Percentiles rank a stretch among this genome's conserved stretches.
Conservation (phyloP, 2,329 filamentous ascomycete genomes). For the Ampelomyces quisqualis region DNA sequence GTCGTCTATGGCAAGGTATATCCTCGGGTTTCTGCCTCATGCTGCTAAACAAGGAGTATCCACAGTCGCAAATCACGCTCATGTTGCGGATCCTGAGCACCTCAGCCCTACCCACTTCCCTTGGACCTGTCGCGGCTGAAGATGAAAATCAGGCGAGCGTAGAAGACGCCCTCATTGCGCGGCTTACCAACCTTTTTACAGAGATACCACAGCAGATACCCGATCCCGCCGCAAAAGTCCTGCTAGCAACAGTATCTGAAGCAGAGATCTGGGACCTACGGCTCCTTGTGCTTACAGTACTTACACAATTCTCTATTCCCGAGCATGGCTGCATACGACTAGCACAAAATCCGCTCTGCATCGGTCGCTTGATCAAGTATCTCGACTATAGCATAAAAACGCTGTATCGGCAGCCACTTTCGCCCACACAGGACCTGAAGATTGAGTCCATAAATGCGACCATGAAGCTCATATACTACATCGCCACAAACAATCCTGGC, state of each 20-base stretch:
- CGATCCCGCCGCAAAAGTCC: slow-evolving; percentile 17
- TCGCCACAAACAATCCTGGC: slow-evolving; percentile 62
- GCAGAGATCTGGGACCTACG: slow-evolving; percentile 49
- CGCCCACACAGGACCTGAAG: slow-evolving; percentile 43
- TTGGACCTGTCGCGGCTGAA: slow-evolving; percentile 64
- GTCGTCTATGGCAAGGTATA: slow-evolving; percentile 66
- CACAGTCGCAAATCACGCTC: slow-evolving; percentile 60
- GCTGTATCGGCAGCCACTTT: slow-evolving; percentile 51
- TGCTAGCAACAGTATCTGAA: slow-evolving; percentile 16
- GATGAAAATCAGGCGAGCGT: slow-evolving; percentile 42
- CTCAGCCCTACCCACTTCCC: slow-evolving; percentile 62
- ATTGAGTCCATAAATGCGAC: slow-evolving; percentile 59
- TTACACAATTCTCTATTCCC: slow-evolving; percentile 61
- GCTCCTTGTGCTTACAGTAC: slow-evolving; percentile 49
- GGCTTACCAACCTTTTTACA: slow-evolving; percentile 62
- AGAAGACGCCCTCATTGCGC: slow-evolving; percentile 58
- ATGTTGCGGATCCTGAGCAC: slow-evolving; percentile 68
- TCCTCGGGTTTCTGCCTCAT: slow-evolving; percentile 66
- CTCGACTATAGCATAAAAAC: slow-evolving; percentile 70
- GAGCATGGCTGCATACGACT: slow-evolving; percentile 64
- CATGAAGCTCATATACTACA: slow-evolving; percentile 61
- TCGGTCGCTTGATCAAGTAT: slow-evolving; percentile 73
- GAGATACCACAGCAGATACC: slow-evolving; percentile 51
- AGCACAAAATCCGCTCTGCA: slow-evolving; percentile 65
- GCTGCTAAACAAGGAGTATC: slow-evolving; percentile 67